Base-by-base conservation (phyloP, 2,329 filamentous ascomycete species). In the Aureobasidium zeae region DNA sequence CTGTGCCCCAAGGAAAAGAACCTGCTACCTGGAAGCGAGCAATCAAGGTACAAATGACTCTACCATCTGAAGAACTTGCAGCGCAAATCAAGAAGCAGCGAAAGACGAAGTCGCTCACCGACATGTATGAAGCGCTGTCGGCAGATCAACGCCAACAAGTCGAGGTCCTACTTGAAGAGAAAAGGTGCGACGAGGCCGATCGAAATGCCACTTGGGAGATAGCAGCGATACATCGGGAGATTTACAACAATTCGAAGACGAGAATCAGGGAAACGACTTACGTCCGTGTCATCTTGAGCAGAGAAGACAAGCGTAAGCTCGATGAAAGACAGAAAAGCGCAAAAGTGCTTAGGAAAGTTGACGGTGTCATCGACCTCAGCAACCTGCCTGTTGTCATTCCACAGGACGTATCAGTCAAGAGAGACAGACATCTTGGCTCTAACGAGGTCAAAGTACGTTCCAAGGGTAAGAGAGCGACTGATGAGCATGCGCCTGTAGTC, bases 211-310 rank as follows among this genome's bases (percentile, higher is more conserved):
- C 21, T 11, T 43, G 39, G 39, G 39, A 43, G n/a, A 26, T 43
- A 16, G 39, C 39, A 11, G 39, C 25, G 10, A 43, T 43, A 11
- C 30, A 43, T n/a, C 39, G 39, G 11, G 39, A 43, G 22, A 19
- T 15, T 3, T 11, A 20, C 5, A 43, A 43, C 22, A 43, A 43
- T 15, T n/a, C 28, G 12, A 25, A 24, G 17, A 43, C 39, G 5
- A 43, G 29, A 9, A n/a, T 43, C 21, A 26, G 39, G 21, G 39
- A 43, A 11, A 43, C 39, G n/a, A 34, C 21, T 7, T 43, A 33
- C 22, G 34, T 43, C 9, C 29, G 39, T 3, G 30, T 43, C 2
- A 43, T 43, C 24, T n/a, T 34, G 17, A 21, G 12, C 5, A 33
- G 39, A 15, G 22, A 28, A 11, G 39, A 33, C 21, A 43, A 15